Evolutionary conservation across 148 eudicot genomes (phyloP).

Genomic region (Dianthus caryophyllus): DNA sequence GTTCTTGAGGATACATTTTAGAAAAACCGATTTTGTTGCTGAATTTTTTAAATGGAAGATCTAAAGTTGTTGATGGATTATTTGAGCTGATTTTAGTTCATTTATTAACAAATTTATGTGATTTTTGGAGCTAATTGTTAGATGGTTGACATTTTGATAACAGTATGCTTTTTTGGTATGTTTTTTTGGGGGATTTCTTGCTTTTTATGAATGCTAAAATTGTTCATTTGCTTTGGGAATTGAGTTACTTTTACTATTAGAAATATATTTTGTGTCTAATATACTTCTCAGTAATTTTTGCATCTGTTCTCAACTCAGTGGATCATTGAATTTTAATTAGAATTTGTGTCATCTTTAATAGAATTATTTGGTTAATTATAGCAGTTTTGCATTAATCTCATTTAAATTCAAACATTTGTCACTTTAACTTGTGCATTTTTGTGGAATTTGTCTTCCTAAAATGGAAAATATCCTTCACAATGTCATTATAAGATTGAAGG

Average conservation of each 20-base stretch:
- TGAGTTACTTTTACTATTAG: neutral
- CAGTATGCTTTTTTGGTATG: neutral
- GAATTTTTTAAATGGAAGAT: conserved; percentile 3
- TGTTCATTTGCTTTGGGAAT: neutral
- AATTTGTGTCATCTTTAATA: neutral
- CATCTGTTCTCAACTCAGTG: neutral
- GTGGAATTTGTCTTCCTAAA: neutral
- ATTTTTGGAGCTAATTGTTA: neutral
- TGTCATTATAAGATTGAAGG: neutral
- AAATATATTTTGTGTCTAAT: neutral
- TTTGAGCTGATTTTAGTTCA: neutral
- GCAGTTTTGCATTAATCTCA: no score
- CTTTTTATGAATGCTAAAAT: neutral
- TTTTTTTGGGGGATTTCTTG: conserved; percentile 4
- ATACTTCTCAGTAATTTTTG: neutral
- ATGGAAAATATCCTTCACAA: neutral
- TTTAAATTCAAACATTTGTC: neutral
- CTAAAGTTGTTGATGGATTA: conserved; percentile 8
- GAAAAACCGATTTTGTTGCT: neutral
- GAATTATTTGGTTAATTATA: no score
- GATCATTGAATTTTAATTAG: neutral
- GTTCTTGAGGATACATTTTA: neutral
- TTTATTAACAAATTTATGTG: neutral
- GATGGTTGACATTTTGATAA: neutral
- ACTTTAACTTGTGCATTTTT: neutral